Evolutionary conservation across 75 land plant genomes (phyloP), one percentile per base, ranked within the genome.

Genomic region (Chamaecyparis obtusa): DNA sequence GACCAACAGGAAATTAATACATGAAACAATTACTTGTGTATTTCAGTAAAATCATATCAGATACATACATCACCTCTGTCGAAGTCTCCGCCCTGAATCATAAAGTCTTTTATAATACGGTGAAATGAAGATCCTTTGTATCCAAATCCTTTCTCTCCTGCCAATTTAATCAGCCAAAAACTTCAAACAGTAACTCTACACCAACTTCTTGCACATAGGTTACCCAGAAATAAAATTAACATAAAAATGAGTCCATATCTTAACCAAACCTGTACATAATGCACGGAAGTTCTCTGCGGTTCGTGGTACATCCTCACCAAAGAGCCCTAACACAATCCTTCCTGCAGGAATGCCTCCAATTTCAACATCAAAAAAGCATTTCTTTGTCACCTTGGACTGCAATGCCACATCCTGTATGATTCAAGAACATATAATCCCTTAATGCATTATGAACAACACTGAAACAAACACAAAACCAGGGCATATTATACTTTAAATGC

Each of bases 271-370:
- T 88, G 99, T 97, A 89, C 99, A 97, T 13, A 96, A 91, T 46
- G 97, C 97, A 55, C 97, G 95, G 89, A 97, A 97, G 57, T 97
- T 97, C 86, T 97, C 99, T 3, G 89, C 96, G 13, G 97, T 97
- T 85, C 93, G 90, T 1, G 99, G 99, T 41, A 97, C 99, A 86
- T 89, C 97, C 85, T 97, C 97, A 48, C 99, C 99, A 89, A 75
- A 97, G 11, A 95, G 86, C 15, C 99, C 99, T 41, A 97, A 89
- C n/a, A 96, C 96, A 88, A 97, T 86, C 86, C 96, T 94, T 21
- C 97, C 99, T 41, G 85, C 99, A 69, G 89, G 85, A 67, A 88
- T 90, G 57, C 94, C 95, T 46, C 95, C 97, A 88, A 97, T 91
- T 86, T 94, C 92, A 51, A 97, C 89, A 85, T 97, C 99, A 86